Percentiles rank a stretch among this genome's conserved stretches.
Evolutionary conservation across 2,329 filamentous ascomycete species (phyloP).

Genomic region (Anthostomella pinea): DNA sequence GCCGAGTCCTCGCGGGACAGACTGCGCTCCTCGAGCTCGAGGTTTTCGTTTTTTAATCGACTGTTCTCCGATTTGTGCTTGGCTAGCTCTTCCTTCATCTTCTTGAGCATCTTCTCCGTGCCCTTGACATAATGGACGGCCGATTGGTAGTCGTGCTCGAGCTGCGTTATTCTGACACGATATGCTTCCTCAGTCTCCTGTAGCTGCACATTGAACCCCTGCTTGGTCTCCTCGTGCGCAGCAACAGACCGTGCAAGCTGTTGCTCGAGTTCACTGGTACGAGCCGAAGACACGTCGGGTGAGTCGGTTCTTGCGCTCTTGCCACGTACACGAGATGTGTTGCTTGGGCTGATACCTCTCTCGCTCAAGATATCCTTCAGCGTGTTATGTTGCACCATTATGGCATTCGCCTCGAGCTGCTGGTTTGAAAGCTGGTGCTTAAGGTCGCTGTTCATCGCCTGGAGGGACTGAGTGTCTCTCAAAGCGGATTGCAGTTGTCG

Average conservation of each 20-base stretch:
- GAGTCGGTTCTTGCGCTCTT: conserved; percentile 73
- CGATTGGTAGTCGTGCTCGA: conserved; percentile 96
- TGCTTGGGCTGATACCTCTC: conserved; percentile 77
- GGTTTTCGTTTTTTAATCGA: conserved; percentile 79
- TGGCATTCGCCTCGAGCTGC: conserved; percentile 89
- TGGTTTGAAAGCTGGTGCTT: conserved; percentile 80
- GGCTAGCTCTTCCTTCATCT: conserved; percentile 95
- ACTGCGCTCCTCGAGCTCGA: conserved; percentile 56
- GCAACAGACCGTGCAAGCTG: conserved; percentile 75
- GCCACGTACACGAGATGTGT: conserved; percentile 67
- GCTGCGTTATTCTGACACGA: conserved; percentile 86
- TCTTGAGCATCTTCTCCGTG: conserved; percentile 98
- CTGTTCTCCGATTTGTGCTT: conserved; percentile 86
- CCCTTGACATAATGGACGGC: conserved; percentile 98
- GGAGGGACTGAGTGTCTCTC: conserved; percentile 78
- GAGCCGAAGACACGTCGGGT: conserved; percentile 75
- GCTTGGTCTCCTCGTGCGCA: conserved; percentile 82
- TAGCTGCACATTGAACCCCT: conserved; percentile 71
- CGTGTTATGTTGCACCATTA: conserved; percentile 87
- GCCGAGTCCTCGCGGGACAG: conserved; percentile 38
- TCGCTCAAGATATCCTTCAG: conserved; percentile 90
- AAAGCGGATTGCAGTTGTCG: conserved; percentile 84
- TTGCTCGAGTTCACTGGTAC: conserved; percentile 81
- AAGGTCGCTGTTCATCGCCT: conserved; percentile 76
- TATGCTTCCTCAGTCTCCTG: conserved; percentile 87